Base-by-base conservation (phyloP, 257 asterid genomes). In the Henckelia pumila region DNA sequence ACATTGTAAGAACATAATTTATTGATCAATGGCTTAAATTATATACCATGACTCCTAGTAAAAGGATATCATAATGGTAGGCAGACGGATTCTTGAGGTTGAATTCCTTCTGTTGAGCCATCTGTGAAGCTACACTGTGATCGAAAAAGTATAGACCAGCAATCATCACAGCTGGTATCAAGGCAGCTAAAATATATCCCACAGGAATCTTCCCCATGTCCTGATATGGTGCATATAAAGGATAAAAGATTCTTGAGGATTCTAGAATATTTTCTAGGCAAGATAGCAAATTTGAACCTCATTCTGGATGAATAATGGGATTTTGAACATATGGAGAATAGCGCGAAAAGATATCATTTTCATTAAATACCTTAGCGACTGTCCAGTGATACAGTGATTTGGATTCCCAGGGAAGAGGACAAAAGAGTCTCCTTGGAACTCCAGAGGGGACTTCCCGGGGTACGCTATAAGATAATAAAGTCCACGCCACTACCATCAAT, bases 21-120 rank as follows among this genome's bases (percentile, higher is more conserved):
- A 26, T 8, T 11, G 32, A 17, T 6, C 1, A 10, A 59, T 29
- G 53, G 26, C 8, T 7, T 13, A 13, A 1, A 23, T 68, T 59
- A n/a, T 3, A 19, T 77, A 86, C 93, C 93, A 84, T 59, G 47
- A 84, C 63, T 44, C 89, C 89, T 35, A 86, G 82, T 79, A 86
- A 71, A 7, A 86, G 77, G 59, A 84, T 80, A 68, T 82, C 89
- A 24, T 80, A 78, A 63, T 86, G 93, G 55, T 84, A 86, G 0
- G 93, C 79, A 0, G 88, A 77, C 2, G 89, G 86, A 9, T 84
- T 86, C 75, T 82, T 84, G 71, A 86, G 80, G 64, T 86, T 86
- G 61, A 84, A 86, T 35, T 86, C 93, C 66, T 78, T 82, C 56
- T 84, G 93, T 56, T 86, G 89, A 5, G 88, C 93, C 68, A 86